A percentile compares a stretch with the other conserved stretches of the same genome.
phyloP scores from a whole-genome alignment of 2,329 filamentous ascomycete species.

The Orbilia oligospora region DNA sequence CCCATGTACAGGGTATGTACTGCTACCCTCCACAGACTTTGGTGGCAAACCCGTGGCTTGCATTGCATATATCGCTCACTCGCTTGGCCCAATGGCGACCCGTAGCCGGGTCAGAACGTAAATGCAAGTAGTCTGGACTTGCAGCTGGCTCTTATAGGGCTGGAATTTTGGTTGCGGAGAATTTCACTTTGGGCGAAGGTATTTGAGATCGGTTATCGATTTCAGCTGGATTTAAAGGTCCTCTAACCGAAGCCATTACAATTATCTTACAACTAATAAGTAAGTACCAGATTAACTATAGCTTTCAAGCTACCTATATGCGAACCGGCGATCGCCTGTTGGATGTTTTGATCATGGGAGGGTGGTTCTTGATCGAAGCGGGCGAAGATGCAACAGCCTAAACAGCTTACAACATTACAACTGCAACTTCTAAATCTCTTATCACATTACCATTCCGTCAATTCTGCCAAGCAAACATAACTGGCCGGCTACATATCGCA shows the following conservation, averaged over 20 bases:
- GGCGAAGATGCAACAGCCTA: not conserved
- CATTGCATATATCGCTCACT: constrained; percentile 34
- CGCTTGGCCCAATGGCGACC: constrained; percentile 19
- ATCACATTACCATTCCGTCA: not conserved
- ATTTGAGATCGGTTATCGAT: constrained; percentile 14
- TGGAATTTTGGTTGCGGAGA: not conserved
- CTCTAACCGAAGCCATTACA: constrained; percentile 12
- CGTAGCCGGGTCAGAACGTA: constrained; percentile 4
- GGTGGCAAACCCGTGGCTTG: constrained; percentile 32
- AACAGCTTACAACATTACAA: constrained; percentile 1
- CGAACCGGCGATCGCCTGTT: not conserved
- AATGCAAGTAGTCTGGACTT: constrained; percentile 17
- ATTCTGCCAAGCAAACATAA: not conserved
- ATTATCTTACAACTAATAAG: not conserved
- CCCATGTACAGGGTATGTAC: not conserved
- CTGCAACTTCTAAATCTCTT: not conserved
- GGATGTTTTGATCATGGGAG: not conserved
- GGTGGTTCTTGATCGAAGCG: not conserved
- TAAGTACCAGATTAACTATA: not conserved
- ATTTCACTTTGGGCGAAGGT: not conserved
- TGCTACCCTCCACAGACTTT: constrained; percentile 6
- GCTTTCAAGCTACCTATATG: not conserved
- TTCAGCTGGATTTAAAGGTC: not conserved
- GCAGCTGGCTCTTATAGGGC: constrained; percentile 21
- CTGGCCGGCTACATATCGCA: not conserved